phyloP scores from a whole-genome alignment of 805 yeast species.

The Hanseniaspora nectarophila region DNA sequence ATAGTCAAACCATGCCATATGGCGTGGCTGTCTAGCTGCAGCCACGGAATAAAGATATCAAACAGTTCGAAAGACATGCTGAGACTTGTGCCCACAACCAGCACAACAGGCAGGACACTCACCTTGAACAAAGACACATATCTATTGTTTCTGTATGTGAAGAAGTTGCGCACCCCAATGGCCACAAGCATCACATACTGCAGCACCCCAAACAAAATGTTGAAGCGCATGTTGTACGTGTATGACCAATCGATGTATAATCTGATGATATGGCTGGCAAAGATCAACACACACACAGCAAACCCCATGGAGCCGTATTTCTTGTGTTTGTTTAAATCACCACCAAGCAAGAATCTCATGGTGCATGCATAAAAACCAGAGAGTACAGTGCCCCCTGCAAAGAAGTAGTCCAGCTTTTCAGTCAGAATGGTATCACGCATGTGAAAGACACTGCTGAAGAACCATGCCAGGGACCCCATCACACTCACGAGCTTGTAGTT shows the following conservation, averaged over 20 bases:
- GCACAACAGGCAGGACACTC: constrained; percentile 37
- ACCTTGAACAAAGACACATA: constrained; percentile 15
- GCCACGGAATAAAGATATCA: constrained; percentile 68
- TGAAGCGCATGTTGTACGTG: constrained; percentile 87
- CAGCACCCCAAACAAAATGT: constrained; percentile 61
- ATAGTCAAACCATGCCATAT: constrained; percentile 88
- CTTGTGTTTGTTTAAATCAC: constrained; percentile 18
- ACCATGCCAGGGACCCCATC: constrained; percentile 79
- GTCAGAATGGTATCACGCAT: constrained; percentile 69
- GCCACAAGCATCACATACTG: constrained; percentile 44
- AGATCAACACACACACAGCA: constrained; percentile 31
- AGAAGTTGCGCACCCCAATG: constrained; percentile 27
- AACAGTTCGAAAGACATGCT: constrained; percentile 88
- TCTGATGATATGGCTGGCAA: constrained; percentile 52
- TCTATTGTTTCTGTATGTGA: constrained; percentile 12
- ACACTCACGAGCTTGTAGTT: constrained; percentile 34
- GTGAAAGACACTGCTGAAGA: constrained; percentile 75
- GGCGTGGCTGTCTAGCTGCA: constrained; percentile 78
- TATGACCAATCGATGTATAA: constrained; percentile 71
- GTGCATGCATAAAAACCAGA: constrained; percentile 63
- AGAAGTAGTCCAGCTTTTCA: constrained; percentile 79
- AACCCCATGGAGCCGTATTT: background rate
- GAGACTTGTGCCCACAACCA: constrained; percentile 42
- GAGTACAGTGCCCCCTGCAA: constrained; percentile 82
- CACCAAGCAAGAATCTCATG: constrained; percentile 49